phyloP scores from a whole-genome alignment of 1,139 yeast species.

The Candida buenavistaensis region DNA sequence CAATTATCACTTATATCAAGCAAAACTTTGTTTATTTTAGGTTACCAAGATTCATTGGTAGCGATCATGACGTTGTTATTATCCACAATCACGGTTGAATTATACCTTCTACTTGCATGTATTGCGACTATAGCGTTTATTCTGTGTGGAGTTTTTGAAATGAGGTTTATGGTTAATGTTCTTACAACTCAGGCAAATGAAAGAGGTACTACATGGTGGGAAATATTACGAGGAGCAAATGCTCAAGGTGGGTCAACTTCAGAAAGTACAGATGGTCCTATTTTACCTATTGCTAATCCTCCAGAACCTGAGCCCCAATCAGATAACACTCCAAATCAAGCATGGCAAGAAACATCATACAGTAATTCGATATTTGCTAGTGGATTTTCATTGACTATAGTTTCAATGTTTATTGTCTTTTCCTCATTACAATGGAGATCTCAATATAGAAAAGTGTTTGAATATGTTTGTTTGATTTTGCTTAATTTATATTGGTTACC shows the following conservation, averaged over 20 bases:
- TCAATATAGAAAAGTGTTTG: constrained; percentile 54
- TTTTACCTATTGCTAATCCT: constrained; percentile 14
- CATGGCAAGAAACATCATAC: constrained; percentile 53
- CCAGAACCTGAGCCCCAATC: constrained; percentile 16
- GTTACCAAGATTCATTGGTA: constrained; percentile 73
- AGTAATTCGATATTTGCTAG: constrained; percentile 63
- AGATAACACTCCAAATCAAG: constrained; percentile 12
- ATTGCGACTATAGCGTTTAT: constrained; percentile 71
- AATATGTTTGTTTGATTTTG: constrained; percentile 50
- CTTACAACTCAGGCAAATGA: constrained; percentile 76
- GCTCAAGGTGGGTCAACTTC: constrained; percentile 3
- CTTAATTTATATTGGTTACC: constrained; percentile 88
- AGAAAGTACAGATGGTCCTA: constrained; percentile 10
- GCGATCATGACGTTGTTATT: constrained; percentile 62
- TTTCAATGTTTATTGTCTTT: constrained; percentile 56
- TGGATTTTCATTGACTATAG: constrained; percentile 60
- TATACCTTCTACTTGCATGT: constrained; percentile 63
- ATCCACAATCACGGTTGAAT: constrained; percentile 53
- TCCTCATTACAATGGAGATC: constrained; percentile 68
- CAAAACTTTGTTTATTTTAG: constrained; percentile 52
- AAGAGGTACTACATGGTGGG: constrained; percentile 62
- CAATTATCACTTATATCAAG: constrained; percentile 49
- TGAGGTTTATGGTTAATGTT: constrained; percentile 71
- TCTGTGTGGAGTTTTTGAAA: constrained; percentile 63
- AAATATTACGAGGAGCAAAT: constrained; percentile 51